A percentile compares a stretch with the other conserved stretches of the same genome.
Evolutionary conservation across 169 alveolate species (phyloP).

Genomic region (Babesia ovis): DNA sequence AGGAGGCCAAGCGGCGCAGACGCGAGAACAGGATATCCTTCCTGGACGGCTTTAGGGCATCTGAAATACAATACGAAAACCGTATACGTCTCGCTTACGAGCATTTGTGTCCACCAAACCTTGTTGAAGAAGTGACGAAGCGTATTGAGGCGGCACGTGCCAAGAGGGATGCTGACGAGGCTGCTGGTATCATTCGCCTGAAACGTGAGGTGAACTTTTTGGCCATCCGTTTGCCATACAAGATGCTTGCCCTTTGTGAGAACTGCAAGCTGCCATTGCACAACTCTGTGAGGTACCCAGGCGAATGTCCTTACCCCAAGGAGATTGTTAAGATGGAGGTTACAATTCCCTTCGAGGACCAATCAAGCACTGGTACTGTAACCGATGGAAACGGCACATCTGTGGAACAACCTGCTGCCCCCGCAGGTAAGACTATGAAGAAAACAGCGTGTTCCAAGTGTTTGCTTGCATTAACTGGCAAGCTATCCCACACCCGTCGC

Average conservation of each 20-base stretch:
- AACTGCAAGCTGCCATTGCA: slow-evolving; percentile 78
- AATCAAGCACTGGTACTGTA: not conserved
- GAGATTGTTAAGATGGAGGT: slow-evolving; percentile 71
- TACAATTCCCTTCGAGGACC: slow-evolving; percentile 38
- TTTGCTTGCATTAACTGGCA: slow-evolving; percentile 55
- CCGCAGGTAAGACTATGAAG: slow-evolving; percentile 28
- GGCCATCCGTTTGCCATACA: slow-evolving; percentile 68
- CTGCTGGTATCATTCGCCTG: slow-evolving; percentile 55
- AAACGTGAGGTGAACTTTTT: slow-evolving; percentile 72
- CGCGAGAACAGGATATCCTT: slow-evolving; percentile 23
- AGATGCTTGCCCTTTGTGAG: slow-evolving; percentile 72
- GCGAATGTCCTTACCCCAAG: slow-evolving; percentile 73
- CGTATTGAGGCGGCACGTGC: slow-evolving; percentile 67
- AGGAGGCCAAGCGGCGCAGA: slow-evolving; percentile 45
- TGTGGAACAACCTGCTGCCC: not conserved
- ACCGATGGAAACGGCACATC: not conserved
- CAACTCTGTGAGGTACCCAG: slow-evolving; percentile 71
- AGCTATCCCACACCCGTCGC: slow-evolving; percentile 72
- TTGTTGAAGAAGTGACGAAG: slow-evolving; percentile 70
- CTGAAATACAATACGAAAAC: slow-evolving; percentile 67
- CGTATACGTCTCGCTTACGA: slow-evolving; percentile 71
- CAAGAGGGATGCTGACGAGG: slow-evolving; percentile 67
- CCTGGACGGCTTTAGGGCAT: slow-evolving; percentile 8
- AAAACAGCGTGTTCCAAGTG: slow-evolving; percentile 77
- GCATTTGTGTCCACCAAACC: slow-evolving; percentile 70